Base-by-base conservation (phyloP, 106 monocot genomes). In the Phalaenopsis aphrodite region DNA sequence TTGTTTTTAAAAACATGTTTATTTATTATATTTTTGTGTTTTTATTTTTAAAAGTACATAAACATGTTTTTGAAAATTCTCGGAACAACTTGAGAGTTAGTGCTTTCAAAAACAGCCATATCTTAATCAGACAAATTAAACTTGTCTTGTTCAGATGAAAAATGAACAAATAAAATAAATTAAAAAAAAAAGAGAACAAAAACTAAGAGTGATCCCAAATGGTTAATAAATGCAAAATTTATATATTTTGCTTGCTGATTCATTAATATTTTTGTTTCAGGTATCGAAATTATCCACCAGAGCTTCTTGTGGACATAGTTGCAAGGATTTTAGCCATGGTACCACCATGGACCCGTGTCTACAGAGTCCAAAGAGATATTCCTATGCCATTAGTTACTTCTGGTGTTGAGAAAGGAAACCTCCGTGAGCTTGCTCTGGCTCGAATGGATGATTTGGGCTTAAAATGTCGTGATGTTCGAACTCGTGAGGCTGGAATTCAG, bases 401-500 rank as follows among this genome's bases (percentile, higher is more conserved):
- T 75, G 99, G 99, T 78, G 99, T 99, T 77, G 99, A 99, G 81
- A 99, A 99, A 78, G 99, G 99, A 12, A 99, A 99, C 81, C 94
- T 99, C 38, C 90, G 99, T 68, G 99, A 99, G 80, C 94, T 99
- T 82, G 99, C 95, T 83, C 86, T 99, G 82, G 99, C 99, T 58
- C 87, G 99, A 47, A 99, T 99, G 99, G 91, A 95, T 72, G 99
- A 99, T 93, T 80, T 99, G 79, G 99, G 99, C 41, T 84, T 99
- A 79, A 99, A 99, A 88, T 99, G 99, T 55, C 91, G 99, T 61
- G 99, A 99, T 82, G 99, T 99, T 81, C 84, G 99, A 86, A 99
- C 99, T 30, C 94, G 99, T 52, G 99, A 99, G 86, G 95, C 99
- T 79, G 99, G 99, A 82, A 99, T 99, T 81, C 99, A 99, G 99